These are phyloP conservation scores for Stylonectria norvegica DNA, from an alignment of 2,329 filamentous ascomycete species.

Conservation along the genomic window DNA sequence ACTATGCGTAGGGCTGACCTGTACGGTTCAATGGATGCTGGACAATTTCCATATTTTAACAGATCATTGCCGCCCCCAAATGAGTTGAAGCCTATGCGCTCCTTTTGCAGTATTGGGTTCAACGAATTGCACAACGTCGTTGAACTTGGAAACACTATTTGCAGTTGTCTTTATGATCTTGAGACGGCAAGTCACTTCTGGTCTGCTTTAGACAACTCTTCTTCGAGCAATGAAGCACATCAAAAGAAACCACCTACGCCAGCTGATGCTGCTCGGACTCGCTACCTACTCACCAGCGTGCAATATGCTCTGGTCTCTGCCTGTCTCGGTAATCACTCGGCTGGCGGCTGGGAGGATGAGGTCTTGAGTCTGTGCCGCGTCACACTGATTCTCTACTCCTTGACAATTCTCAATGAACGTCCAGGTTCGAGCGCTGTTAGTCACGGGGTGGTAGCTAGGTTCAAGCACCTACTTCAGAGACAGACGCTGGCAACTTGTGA, in stretches of 20 bases:
- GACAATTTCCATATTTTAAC: constrained; percentile 1
- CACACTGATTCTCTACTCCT: background rate
- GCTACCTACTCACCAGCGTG: background rate
- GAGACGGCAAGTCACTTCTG: background rate
- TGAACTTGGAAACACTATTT: background rate
- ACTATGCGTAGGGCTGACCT: constrained; percentile 1
- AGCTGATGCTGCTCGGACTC: background rate
- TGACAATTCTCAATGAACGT: constrained; percentile 2
- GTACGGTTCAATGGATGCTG: constrained; percentile 1
- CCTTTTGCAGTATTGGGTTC: background rate
- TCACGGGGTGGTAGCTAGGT: background rate
- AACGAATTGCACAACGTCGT: background rate
- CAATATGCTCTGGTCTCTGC: background rate
- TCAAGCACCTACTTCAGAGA: background rate
- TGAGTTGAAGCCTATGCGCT: background rate
- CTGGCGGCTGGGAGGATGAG: background rate
- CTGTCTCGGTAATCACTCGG: background rate
- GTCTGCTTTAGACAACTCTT: background rate
- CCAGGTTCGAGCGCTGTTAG: constrained; percentile 1
- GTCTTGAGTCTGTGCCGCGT: background rate
- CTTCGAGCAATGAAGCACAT: background rate
- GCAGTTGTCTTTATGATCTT: background rate
- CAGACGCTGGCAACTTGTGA: background rate
- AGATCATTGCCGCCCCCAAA: background rate
- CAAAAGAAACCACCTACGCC: background rate